Evolutionary conservation across 305 asterid species (phyloP).

Genomic region (Petunia hybrid): DNA sequence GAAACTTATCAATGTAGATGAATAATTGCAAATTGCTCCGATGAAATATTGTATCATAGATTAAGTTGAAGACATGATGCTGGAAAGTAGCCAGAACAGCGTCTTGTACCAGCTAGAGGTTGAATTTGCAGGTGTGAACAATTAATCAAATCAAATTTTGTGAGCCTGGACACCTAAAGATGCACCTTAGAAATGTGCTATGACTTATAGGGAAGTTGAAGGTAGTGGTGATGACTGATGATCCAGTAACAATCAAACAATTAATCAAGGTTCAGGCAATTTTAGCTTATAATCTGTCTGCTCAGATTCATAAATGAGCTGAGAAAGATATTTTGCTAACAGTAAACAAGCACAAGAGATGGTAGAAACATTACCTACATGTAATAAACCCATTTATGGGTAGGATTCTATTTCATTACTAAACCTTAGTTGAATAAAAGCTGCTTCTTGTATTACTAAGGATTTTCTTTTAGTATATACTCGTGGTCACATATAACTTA

Average conservation of each 20-base stretch:
- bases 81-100: constrained; percentile 7
- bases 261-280: neutral
- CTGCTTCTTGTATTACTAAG: neutral
- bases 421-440: neutral
- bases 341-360: constrained; percentile 19
- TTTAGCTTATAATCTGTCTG: too few species aligned
- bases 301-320: neutral
- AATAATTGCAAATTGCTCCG: neutral
- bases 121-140: neutral
- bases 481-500: neutral
- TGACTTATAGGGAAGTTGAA: neutral
- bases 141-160: neutral
- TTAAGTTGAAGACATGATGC: constrained; percentile 20
- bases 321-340: constrained; percentile 10
- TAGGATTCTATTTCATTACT: constrained; percentile 18
- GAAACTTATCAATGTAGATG: constrained; percentile 10
- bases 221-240: constrained; percentile 16
- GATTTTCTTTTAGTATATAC: constrained; percentile 5
- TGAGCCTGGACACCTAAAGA: constrained; percentile 11
- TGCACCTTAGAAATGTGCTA: neutral
- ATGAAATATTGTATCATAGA: neutral
- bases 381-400: constrained; percentile 20
- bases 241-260: neutral
- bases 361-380: neutral
- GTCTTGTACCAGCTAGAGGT: neutral